Percentiles rank a stretch among this genome's conserved stretches.
Conservation (phyloP, 164 flowering plant species). For the Brasenia schreberi region DNA sequence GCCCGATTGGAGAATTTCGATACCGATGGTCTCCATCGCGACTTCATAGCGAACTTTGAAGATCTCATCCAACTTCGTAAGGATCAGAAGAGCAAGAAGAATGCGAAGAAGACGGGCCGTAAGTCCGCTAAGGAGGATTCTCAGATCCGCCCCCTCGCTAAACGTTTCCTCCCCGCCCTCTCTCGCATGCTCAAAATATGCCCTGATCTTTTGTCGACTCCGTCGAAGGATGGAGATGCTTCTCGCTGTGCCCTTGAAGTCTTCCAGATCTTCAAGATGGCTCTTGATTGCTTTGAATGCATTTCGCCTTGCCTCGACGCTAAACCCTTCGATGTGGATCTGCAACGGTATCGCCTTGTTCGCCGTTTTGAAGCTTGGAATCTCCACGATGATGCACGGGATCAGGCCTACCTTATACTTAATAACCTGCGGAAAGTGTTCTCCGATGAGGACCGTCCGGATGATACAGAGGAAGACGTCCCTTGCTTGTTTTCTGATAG, state of each 20-base stretch:
- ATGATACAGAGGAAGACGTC: slow-evolving; percentile 12
- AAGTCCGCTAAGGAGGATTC: too few relatives aligned
- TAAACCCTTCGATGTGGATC: slow-evolving; percentile 30
- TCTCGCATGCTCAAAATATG: slow-evolving; percentile 38
- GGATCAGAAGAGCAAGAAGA: slow-evolving; percentile 3
- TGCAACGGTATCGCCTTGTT: slow-evolving; percentile 41
- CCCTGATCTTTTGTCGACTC: slow-evolving; percentile 37
- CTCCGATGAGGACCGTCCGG: neutral
- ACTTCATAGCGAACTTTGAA: slow-evolving; percentile 7
- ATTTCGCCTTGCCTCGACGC: slow-evolving; percentile 34
- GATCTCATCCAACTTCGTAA: slow-evolving; percentile 10
- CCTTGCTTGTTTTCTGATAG: slow-evolving; percentile 19
- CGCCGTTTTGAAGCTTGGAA: slow-evolving; percentile 41
- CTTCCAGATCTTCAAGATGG: slow-evolving; percentile 35
- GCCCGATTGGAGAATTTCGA: slow-evolving; percentile 11
- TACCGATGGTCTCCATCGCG: slow-evolving; percentile 6
- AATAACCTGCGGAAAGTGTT: slow-evolving; percentile 22
- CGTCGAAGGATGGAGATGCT: slow-evolving; percentile 9
- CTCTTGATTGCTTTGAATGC: slow-evolving; percentile 14
- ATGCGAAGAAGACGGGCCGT: slow-evolving; percentile 1
- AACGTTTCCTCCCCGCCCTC: slow-evolving; percentile 54
- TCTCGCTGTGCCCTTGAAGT: slow-evolving; percentile 13
- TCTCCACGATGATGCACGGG: slow-evolving; percentile 30
- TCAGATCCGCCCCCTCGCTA: slow-evolving; percentile 53
- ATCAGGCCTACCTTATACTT: slow-evolving; percentile 36